Evolutionary conservation across 495 filamentous ascomycete genomes (phyloP).

Genomic region (Daldinia vernicosa): DNA sequence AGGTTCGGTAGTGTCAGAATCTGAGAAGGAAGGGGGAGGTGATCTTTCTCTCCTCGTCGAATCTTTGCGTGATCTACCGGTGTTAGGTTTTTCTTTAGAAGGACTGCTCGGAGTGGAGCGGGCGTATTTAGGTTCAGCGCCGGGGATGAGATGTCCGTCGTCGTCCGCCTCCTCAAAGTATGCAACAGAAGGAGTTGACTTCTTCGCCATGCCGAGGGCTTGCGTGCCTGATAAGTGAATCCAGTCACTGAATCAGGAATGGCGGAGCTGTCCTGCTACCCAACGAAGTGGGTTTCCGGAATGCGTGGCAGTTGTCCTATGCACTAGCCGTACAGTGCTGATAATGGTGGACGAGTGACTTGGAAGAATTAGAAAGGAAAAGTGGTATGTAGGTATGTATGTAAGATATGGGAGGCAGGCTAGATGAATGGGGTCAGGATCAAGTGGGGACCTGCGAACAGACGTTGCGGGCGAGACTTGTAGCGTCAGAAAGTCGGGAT

Average conservation of each 20-base stretch:
- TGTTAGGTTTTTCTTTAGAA: conserved; percentile 57
- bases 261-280: conserved; percentile 45
- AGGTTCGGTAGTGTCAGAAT: conserved; percentile 56
- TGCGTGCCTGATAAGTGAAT: conserved; percentile 44
- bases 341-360: conserved; percentile 34
- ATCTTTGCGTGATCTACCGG: conserved; percentile 52
- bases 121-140: conserved; percentile 49
- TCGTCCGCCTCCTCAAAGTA: conserved; percentile 62
- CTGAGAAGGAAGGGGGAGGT: conserved; percentile 47
- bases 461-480: conserved; percentile 44
- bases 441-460: conserved; percentile 41
- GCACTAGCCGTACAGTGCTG: conserved; percentile 37
- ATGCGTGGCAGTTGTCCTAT: conserved; percentile 39
- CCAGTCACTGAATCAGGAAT: conserved; percentile 42
- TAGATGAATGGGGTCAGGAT: conserved; percentile 23
- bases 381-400: conserved; percentile 33
- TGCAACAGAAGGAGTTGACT: conserved; percentile 47
- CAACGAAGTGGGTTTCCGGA: conserved; percentile 42
- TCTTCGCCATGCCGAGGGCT: conserved; percentile 41
- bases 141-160: conserved; percentile 55
- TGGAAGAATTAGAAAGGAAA: conserved; percentile 22
- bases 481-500: conserved; percentile 42
- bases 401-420: conserved; percentile 24
- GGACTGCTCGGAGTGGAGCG: conserved; percentile 50
- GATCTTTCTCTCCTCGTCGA: conserved; percentile 48